These are phyloP conservation scores for Dictyostelium capitatum DNA, from an alignment of 78 protist species.

Conservation along the genomic window DNA sequence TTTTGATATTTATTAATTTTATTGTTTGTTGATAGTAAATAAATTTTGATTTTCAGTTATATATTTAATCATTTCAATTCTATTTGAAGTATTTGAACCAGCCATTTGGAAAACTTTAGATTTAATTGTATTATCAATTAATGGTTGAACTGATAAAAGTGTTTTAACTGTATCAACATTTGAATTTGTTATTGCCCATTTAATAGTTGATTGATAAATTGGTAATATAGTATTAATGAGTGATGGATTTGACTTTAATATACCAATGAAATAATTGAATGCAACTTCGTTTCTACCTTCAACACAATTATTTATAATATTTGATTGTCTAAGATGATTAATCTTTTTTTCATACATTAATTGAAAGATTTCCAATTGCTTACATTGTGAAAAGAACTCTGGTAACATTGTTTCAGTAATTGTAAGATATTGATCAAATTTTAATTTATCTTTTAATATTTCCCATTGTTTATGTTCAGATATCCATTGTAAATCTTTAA, in stretches of 20 bases:
- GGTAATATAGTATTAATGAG: background rate
- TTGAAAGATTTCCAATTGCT: background rate
- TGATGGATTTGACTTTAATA: background rate
- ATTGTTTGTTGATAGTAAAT: no score
- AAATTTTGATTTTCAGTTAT: no score
- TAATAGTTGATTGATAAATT: conserved; percentile 9
- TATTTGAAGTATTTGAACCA: background rate
- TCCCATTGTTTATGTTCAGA: background rate
- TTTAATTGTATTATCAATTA: background rate
- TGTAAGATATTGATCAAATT: background rate
- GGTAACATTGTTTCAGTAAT: background rate
- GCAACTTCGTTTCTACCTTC: background rate
- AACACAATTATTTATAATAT: background rate
- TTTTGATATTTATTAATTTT: no score
- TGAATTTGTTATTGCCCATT: background rate
- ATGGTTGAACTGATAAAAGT: background rate
- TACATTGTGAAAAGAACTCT: background rate
- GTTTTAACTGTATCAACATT: background rate
- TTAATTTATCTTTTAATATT: background rate
- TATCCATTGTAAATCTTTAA: conserved; percentile 8
- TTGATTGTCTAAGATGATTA: background rate
- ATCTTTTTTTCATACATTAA: background rate
- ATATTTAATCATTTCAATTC: background rate
- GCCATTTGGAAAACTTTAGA: background rate
- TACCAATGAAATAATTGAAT: background rate